Conservation (phyloP, 179 eudicot genomes). For the Beta macrorhiza region DNA sequence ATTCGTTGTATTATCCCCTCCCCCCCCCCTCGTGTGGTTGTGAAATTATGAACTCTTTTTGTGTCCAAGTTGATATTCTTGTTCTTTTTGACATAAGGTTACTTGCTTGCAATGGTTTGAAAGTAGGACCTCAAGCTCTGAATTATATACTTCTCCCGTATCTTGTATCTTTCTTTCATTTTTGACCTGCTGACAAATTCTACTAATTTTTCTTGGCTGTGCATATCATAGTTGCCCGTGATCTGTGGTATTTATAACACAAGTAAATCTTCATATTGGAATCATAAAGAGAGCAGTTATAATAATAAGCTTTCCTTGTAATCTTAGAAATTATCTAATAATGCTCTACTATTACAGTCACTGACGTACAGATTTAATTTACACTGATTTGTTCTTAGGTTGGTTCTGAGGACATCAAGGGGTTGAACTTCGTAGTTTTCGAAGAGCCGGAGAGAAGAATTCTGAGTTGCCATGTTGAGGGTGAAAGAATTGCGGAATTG, state of each 20-base stretch:
- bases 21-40: neutral
- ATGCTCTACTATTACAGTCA: neutral
- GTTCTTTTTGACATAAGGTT: neutral
- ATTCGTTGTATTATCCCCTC: neutral
- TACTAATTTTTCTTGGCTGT: neutral
- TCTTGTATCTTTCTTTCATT: neutral
- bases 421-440: conserved; percentile 74
- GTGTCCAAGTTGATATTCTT: neutral
- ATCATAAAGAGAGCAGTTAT: neutral
- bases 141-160: neutral
- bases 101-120: neutral
- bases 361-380: neutral
- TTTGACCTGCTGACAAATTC: neutral
- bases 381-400: conserved; percentile 41
- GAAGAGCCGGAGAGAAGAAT: conserved; percentile 84
- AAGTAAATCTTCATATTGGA: neutral
- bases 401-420: conserved; percentile 68
- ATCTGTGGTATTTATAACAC: neutral
- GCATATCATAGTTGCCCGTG: neutral
- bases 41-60: neutral
- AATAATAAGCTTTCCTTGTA: neutral
- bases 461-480: conserved; percentile 85
- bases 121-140: neutral
- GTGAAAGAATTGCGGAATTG: conserved; percentile 55
- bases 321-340: no score